Evolutionary conservation across 257 asterid species (phyloP), one percentile per base, ranked within the genome.

Genomic region (Plantago elongata): DNA sequence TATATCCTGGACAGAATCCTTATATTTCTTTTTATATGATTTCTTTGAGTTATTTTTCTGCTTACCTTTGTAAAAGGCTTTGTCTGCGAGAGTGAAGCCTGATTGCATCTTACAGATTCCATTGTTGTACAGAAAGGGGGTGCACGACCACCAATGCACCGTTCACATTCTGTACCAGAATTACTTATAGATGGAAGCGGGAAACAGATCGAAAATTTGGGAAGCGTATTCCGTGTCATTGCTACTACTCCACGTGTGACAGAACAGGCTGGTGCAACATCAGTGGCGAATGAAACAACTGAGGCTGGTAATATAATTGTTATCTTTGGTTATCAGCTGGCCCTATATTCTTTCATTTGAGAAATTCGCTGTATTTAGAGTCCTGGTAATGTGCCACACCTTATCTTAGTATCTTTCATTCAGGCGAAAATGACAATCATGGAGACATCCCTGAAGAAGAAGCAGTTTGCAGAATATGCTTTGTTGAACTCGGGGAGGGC

Each of bases 381-480:
- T 34, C 40, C 40, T 7, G 40, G 40, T 34, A 54, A 27, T n/a
- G 7, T 54, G 17, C 29, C 61, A 45, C 46, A 46, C 55, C 78
- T 82, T 52, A 72, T 66, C 45, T 69, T 66, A 49, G 85, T 68
- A 45, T 22, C 64, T 69, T 22, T 60, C 72, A 55, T 77, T 57
- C 86, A 86, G 99, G 73, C 65, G 85, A 73, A 75, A 75, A 44
- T 11, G 69, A 75, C 27, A 74, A 78, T 57, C 61, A 61, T n/a
- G 91, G 86, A 78, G 87, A 83, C 72, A 92, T 92, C 70, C 88
- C 90, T 48, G 74, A 78, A 72, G 97, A 92, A 66, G 95, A 86
- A 61, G 97, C 98, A 11, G 95, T 88, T 11, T 88, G 98, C 76
- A 76, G 98, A 75, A 92, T 92, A 70, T 92, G 98, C 75, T 74